Evolutionary conservation across 495 filamentous ascomycete genomes (phyloP), one percentile per base, ranked within the genome.

Genomic region (Annulohypoxylon nitens): DNA sequence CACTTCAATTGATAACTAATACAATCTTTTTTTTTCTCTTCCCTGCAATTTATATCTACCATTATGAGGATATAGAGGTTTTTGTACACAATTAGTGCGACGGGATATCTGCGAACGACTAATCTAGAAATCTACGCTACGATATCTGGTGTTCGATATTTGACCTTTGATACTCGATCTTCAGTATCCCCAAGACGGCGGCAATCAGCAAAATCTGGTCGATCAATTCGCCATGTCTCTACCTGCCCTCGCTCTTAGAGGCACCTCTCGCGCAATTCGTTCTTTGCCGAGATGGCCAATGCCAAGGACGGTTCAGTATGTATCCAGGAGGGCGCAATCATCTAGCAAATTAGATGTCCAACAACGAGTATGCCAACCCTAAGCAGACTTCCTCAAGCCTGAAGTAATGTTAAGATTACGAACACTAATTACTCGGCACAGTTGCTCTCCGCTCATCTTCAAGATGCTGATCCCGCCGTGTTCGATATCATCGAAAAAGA

Each of bases 401-500:
- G 4, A n/a, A n/a, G 39, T n/a, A 18, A 4, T 12, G 7, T 62
- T 2, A 16, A 47, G 47, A 14, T 61, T 59, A 37, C 30, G 5
- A 30, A 30, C 43, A 57, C 68, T 80, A 60, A 78, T 61, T 26
- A 10, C 50, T n/a, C 12, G 43, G 55, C 16, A 45, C 76, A 98
- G 96, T 82, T 98, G 47, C 91, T 99, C 53, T 86, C 91, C 34
- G 87, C 93, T 25, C 85, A 89, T 71, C 86, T 99, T 41, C 85
- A 96, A 78, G 88, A 95, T 73, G 93, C 93, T 43, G 96, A 99
- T 82, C 94, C 95, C 23, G 82, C 90, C 51, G 89, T 98, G 64
- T 95, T 88, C 78, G 88, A 90, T 23, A 98, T 98, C 73, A 88
- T 99, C 70, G 89, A 97, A 82, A 95, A 94, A 94, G 95, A 99